phyloP scores from a whole-genome alignment of 441 rosid species.

The Sinapis alba region DNA sequence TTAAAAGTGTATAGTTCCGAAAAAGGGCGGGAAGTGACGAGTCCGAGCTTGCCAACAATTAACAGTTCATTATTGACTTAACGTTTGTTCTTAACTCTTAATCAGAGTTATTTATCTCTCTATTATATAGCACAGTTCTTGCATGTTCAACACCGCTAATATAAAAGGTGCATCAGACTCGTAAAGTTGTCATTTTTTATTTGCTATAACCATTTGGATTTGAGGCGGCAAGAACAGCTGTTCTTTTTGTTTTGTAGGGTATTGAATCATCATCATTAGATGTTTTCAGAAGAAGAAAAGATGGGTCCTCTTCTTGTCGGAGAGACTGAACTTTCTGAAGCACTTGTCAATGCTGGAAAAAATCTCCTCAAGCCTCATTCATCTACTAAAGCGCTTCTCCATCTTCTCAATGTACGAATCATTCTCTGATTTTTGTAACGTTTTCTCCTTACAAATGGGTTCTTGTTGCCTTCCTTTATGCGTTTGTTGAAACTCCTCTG shows the following conservation, averaged over 20 bases:
- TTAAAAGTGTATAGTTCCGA: not conserved
- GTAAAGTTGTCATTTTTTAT: not conserved
- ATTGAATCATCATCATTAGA: constrained; percentile 9
- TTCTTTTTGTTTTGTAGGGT: constrained; percentile 28
- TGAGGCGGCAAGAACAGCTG: not conserved
- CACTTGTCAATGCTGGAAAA: constrained; percentile 58
- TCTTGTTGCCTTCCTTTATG: constrained; percentile 18
- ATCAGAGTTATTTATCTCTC: not conserved
- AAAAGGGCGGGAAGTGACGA: not conserved
- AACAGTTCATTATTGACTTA: not conserved
- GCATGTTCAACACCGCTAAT: constrained; percentile 26
- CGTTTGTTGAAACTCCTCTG: constrained; percentile 23
- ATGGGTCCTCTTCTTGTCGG: constrained; percentile 48
- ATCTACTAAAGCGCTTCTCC: constrained; percentile 50
- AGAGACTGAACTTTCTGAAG: constrained; percentile 43
- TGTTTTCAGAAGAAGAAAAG: not conserved
- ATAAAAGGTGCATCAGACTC: constrained; percentile 14
- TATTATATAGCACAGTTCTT: not conserved
- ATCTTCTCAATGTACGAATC: constrained; percentile 62
- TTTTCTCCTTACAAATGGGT: not conserved
- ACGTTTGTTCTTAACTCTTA: not conserved
- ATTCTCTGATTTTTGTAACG: not conserved
- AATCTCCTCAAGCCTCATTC: constrained; percentile 54
- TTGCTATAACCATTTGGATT: constrained; percentile 11
- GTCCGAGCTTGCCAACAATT: not conserved